Base-by-base conservation (phyloP, 202 grass and related monocot species). In the Setaria italica region DNA sequence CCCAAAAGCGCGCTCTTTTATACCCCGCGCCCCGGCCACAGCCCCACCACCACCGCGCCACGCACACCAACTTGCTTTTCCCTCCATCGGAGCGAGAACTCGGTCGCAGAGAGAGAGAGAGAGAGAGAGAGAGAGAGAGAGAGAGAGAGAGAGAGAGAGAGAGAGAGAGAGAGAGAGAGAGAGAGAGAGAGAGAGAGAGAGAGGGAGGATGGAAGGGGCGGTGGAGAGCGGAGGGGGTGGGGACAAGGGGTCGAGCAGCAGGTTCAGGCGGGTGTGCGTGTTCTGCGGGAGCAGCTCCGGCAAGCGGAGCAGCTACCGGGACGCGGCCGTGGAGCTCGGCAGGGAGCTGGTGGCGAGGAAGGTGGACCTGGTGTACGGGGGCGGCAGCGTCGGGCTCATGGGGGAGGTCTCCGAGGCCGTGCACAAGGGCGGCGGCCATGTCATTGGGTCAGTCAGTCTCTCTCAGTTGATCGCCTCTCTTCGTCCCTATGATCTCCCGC, bases 331-430 rank as follows among this genome's bases (percentile, higher is more conserved):
- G 29, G 85, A 95, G 85, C 93, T 95, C 74, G 93, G 88, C 82
- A 85, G 54, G 63, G 93, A 92, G 80, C 88, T 95, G 79, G 93
- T 99, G 64, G 90, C 87, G 51, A 86, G 92, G 82, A 92, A 96
- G 85, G 81, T 99, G 67, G 90, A 91, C 63, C 79, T 99, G 87
- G 97, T 99, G 85, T 96, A 99, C 71, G 97, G 97, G 19, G 97
- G 97, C 0, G 97, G 94, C 60, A 94, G 90, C 85, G 57, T 94
- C 62, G 97, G 97, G 19, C 93, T 99, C 46, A 99, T 99, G 97
- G 97, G 97, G 11, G 88, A 96, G 46, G 87, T 99, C 55, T 92
- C 97, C 11, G 93, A 90, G 49, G 88, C 94, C 79, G 97, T 99
- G 67, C 94, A 94, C 84, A 92, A 82, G 72, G 97, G 90, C 60